A percentile compares a stretch with the other conserved stretches of the same genome.
phyloP scores from a whole-genome alignment of 2,329 filamentous ascomycete genomes.

The Aspergillus sp. region DNA sequence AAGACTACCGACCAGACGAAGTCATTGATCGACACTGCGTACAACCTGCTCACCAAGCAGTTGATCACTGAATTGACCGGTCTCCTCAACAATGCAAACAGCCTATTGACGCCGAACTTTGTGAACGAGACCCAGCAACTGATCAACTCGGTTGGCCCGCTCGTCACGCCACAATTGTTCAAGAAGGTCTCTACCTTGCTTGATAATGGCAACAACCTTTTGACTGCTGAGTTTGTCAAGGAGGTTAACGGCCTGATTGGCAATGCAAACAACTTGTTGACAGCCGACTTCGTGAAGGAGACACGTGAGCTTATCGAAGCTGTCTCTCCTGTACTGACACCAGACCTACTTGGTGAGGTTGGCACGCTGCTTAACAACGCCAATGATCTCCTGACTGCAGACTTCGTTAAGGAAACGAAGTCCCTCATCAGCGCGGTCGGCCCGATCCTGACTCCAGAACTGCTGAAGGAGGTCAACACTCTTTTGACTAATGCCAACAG shows the following conservation, averaged over 20 bases:
- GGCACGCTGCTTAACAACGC: conserved; percentile 25
- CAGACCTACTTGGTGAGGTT: conserved; percentile 26
- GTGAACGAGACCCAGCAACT: conserved; percentile 29
- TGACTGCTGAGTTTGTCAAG: conserved; percentile 28
- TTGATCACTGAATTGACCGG: conserved; percentile 28
- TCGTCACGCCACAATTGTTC: conserved; percentile 21
- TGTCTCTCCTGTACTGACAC: conserved; percentile 29
- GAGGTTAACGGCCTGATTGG: conserved; percentile 34
- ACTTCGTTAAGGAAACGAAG: conserved; percentile 32
- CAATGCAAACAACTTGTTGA: conserved; percentile 33
- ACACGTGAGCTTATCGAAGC: conserved; percentile 30
- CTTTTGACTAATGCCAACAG: conserved; percentile 30
- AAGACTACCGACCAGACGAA: conserved; percentile 35
- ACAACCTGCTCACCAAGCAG: conserved; percentile 26
- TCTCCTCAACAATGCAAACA: conserved; percentile 22
- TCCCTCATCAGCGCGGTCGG: conserved; percentile 20
- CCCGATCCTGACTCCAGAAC: conserved; percentile 23
- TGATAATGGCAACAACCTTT: conserved; percentile 23
- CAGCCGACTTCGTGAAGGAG: conserved; percentile 28
- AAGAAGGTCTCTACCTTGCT: conserved; percentile 20
- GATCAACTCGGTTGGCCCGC: conserved; percentile 21
- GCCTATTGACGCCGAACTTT: conserved; percentile 22
- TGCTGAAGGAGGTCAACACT: conserved; percentile 22
- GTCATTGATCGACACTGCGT: conserved; percentile 28
- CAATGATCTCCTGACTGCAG: conserved; percentile 33